phyloP scores from a whole-genome alignment of 768 basidiomycete genomes.

The Kwoniella botswanensis region DNA sequence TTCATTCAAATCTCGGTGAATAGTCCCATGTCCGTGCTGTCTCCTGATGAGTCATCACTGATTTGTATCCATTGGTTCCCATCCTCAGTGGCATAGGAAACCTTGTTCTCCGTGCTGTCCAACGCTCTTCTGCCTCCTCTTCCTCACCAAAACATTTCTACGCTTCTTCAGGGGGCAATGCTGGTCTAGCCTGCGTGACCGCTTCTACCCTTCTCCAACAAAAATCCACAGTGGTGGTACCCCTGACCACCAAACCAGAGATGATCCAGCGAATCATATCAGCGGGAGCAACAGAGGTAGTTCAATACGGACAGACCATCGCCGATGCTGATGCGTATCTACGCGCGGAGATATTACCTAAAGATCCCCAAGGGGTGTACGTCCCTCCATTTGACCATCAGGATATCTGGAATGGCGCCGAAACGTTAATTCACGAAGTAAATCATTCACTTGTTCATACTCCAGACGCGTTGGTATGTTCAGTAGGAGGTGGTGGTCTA shows the following conservation, averaged over 20 bases:
- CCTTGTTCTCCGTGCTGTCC: constrained; percentile 30
- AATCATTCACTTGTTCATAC: constrained; percentile 19
- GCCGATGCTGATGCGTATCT: constrained; percentile 43
- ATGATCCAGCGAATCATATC: constrained; percentile 37
- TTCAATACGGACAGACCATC: constrained; percentile 35
- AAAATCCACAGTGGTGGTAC: constrained; percentile 43
- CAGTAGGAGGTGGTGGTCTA: constrained; percentile 52
- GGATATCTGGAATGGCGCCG: constrained; percentile 42
- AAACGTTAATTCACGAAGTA: constrained; percentile 44
- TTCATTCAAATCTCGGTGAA: constrained; percentile 52
- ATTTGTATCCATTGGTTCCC: not conserved
- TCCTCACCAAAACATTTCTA: constrained; percentile 33
- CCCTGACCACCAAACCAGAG: constrained; percentile 28
- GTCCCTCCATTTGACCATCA: constrained; percentile 52
- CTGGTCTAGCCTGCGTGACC: constrained; percentile 43
- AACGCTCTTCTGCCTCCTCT: not conserved
- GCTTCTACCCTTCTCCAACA: constrained; percentile 33
- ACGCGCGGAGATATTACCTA: constrained; percentile 17
- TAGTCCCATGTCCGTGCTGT: not conserved
- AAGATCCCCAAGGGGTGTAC: constrained; percentile 39
- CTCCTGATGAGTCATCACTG: not conserved
- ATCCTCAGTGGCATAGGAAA: constrained; percentile 41
- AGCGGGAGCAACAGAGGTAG: constrained; percentile 41
- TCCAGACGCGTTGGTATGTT: constrained; percentile 43
- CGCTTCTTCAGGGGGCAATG: constrained; percentile 50